Base-by-base conservation (phyloP, 805 yeast species). In the Zygoascus flipseniorum region DNA sequence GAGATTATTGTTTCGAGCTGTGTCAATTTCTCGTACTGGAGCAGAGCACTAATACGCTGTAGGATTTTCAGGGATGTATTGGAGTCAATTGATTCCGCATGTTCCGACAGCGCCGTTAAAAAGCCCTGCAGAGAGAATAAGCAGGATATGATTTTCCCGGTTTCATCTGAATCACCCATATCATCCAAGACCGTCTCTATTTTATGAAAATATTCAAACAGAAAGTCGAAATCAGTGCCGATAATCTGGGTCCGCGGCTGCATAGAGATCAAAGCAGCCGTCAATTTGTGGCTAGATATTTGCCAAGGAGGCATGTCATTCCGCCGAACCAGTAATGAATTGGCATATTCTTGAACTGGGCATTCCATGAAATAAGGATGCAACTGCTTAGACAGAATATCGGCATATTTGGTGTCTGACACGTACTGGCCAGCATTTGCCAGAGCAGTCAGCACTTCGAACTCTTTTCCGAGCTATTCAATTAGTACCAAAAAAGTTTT, bases 361-460 rank as follows among this genome's bases (percentile, higher is more conserved):
- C 76, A 65, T 47, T 76, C 79, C 41, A 71, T 56, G 35, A 83
- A 67, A 58, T 80, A 80, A 14, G 63, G 56, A 6, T 72, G 65
- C 49, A 83, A 70, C 54, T 78, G 76, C 6, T 68, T 66, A n/a
- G 77, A 61, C 35, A 82, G 62, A 9, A 67, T 54, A 13, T 67
- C 61, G 4, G 79, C 83, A 44, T 77, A 78, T 5, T 57, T 61
- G 23, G 64, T 63, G 52, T 69, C 71, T 53, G 63, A 63, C 52
- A 75, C 60, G 35, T 58, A 57, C 2, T 62, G 56, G 6, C 80
- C 72, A 13, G 80, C 69, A 28, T 71, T 70, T 55, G 84, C 79
- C 28, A 85, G 66, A 0, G 88, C 85, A 46, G 77, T 58, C 54
- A 83, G 69, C 5, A 77, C 75, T 57, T 83, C 86, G 54, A 73